These are phyloP conservation scores for Tubosaeta sp. DNA, from an alignment of 768 basidiomycete species.

Conservation along the genomic window DNA sequence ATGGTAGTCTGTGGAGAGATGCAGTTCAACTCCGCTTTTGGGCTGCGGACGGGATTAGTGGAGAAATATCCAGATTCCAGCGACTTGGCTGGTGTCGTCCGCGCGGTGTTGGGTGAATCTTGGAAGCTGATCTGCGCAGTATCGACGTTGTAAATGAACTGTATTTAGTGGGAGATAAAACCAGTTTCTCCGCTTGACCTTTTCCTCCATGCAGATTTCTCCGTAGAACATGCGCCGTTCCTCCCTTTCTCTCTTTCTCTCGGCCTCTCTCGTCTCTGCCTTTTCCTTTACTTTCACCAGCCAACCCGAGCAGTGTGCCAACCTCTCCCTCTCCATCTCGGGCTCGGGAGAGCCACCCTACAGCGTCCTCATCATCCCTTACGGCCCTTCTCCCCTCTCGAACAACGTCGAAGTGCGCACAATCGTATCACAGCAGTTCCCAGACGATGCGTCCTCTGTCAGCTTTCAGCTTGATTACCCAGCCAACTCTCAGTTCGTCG, in stretches of 20 bases:
- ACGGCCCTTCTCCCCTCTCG: constrained; percentile 56
- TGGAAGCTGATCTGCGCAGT: constrained; percentile 10
- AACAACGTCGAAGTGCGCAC: constrained; percentile 61
- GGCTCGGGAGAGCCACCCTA: constrained; percentile 69
- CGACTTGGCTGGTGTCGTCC: not conserved
- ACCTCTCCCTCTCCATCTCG: constrained; percentile 54
- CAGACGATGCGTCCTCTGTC: constrained; percentile 34
- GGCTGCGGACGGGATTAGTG: not conserved
- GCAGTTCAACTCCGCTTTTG: constrained; percentile 3
- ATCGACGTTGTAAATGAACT: not conserved
- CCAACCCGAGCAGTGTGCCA: constrained; percentile 61
- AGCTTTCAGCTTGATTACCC: constrained; percentile 64
- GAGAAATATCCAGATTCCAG: not conserved
- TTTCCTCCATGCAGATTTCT: not conserved
- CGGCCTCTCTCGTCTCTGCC: constrained; percentile 31
- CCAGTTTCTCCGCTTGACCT: not conserved
- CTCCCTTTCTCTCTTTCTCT: constrained; percentile 13
- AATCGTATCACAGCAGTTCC: constrained; percentile 54
- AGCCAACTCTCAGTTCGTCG: constrained; percentile 65
- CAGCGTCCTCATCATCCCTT: constrained; percentile 61
- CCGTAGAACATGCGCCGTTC: constrained; percentile 11
- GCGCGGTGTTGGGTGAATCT: not conserved
- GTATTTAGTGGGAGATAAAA: not conserved
- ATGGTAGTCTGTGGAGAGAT: constrained; percentile 17
- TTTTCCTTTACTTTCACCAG: constrained; percentile 42